Evolutionary conservation across 78 protist genomes (phyloP), one percentile per base, ranked within the genome.

Genomic region (Dictyostelium firmibasis): DNA sequence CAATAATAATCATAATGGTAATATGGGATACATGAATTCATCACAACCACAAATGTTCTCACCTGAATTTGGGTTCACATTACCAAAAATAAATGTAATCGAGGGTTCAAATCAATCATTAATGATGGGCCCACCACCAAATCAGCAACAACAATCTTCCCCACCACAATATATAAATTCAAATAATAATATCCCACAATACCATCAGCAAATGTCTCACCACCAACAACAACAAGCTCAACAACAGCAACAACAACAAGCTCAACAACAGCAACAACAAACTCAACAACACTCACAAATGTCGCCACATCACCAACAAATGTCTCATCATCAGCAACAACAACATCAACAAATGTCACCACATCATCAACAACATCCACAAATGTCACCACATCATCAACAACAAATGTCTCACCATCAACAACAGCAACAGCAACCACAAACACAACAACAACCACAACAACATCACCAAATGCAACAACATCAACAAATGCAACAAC

Each of bases 281-380:
- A 11, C 4, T 23, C 91, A 84, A 36, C 82, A 35, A 70, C 75
- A 23, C 4, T 16, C 78, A 57, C 31, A 70, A 57, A 64, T 27
- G 75, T 72, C 79, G n/a, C 53, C 20, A 69, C 91, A 29, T 27
- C 91, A 47, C 20, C 87, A 83, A 67, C 91, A 62, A 41, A 62
- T 41, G 27, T 27, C 57, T 60, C 91, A 84, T 20, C 88, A 83
- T 10, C 88, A 53, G 8, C 88, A 83, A 64, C 41, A 27, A 16
- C 25, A n/a, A 23, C 75, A 41, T 50, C 86, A 57, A 81, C 69
- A 53, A 53, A 50, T 50, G 60, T 50, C 60, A 1, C 64, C 14
- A 13, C 83, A 77, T 35, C 83, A 77, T 18, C 43, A 38, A 38
- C 43, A 38, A 38, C 43, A 38, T 38, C 43, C 43, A 38, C 43